Base-by-base conservation (phyloP, 2,329 filamentous ascomycete genomes). In the Nigrospora sphaerica region DNA sequence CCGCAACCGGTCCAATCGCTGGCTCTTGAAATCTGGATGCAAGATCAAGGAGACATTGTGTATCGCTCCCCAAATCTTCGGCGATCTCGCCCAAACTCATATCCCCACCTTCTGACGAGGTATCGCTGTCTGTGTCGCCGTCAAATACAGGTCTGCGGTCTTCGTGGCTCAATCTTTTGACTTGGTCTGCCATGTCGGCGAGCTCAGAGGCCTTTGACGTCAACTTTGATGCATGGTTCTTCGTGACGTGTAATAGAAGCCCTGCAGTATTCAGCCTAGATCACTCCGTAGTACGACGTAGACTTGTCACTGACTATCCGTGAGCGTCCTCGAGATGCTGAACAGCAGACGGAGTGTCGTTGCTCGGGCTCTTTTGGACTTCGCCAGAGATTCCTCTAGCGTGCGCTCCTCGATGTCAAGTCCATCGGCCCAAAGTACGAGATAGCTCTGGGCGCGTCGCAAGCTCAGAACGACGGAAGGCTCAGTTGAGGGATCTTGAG, bases 51-150 rank as follows among this genome's bases (percentile, higher is more conserved):
- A 54, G 49, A 32, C 52, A 53, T 32, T 52, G 42, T 12, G 49
- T 44, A 33, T 54, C 52, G 12, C 42, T 54, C 28, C 44, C 46
- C n/a, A 54, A 44, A 39, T 54, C 52, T 19, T 54, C 52, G 28
- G 49, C 52, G 17, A 54, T 52, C 10, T 51, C 49, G 4, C 50
- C 50, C 28, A 52, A 35, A 12, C 50, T 47, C 18, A 12, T 17
- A 23, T 32, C 13, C 9, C 18, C 45, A 32, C 39, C 28, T 13
- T n/a, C 35, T 13, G 42, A 44, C 14, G 47, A 37, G 12, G 42
- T 42, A 2, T 45, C 46, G 31, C 42, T 48, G 14, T 38, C 39
- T 19, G 18, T 18, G 37, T 50, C 46, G 12, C 33, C 32, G 17
- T 47, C 48, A 1, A 46, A 45, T 14, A 46, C 42, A 14, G 11